phyloP scores from a whole-genome alignment of 2,329 filamentous ascomycete species.

The Epichloe typhina region DNA sequence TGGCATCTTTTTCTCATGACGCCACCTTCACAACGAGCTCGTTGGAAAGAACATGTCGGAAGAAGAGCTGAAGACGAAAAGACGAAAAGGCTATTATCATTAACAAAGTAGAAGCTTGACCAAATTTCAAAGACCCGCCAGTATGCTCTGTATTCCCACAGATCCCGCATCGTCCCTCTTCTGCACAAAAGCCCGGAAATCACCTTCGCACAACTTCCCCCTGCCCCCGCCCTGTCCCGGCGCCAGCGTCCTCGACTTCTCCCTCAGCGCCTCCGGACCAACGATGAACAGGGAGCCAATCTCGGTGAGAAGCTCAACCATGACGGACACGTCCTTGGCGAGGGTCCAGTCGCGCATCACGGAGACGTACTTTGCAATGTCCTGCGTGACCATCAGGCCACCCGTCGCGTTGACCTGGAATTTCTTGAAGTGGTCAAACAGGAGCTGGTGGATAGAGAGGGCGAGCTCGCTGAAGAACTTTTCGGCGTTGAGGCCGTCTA shows the following conservation, averaged over 20 bases:
- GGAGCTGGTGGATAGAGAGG: slow-evolving; percentile 58
- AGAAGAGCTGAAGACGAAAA: not conserved
- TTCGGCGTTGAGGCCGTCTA: slow-evolving; percentile 75
- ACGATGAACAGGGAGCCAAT: slow-evolving; percentile 95
- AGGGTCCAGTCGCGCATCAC: slow-evolving; percentile 74
- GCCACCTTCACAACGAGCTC: not conserved
- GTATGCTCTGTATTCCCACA: slow-evolving; percentile 69
- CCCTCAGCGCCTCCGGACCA: slow-evolving; percentile 62
- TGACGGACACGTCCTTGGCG: slow-evolving; percentile 50
- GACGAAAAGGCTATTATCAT: too few species aligned
- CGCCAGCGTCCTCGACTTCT: slow-evolving; percentile 50
- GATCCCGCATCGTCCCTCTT: slow-evolving; percentile 73
- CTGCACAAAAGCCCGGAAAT: slow-evolving; percentile 74
- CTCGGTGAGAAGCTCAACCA: slow-evolving; percentile 78
- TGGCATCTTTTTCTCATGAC: too few species aligned
- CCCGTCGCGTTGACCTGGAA: slow-evolving; percentile 89
- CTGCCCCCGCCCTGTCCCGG: slow-evolving; percentile 27
- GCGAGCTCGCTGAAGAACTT: slow-evolving; percentile 76
- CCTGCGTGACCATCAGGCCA: slow-evolving; percentile 88
- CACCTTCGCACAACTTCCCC: slow-evolving; percentile 51
- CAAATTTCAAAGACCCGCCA: slow-evolving; percentile 46
- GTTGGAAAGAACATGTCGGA: not conserved
- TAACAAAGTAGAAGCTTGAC: not conserved
- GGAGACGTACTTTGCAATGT: slow-evolving; percentile 85
- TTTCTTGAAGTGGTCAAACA: slow-evolving; percentile 89